Evolutionary conservation across 306 rosid species (phyloP).

Genomic region (Vigna mungo): DNA sequence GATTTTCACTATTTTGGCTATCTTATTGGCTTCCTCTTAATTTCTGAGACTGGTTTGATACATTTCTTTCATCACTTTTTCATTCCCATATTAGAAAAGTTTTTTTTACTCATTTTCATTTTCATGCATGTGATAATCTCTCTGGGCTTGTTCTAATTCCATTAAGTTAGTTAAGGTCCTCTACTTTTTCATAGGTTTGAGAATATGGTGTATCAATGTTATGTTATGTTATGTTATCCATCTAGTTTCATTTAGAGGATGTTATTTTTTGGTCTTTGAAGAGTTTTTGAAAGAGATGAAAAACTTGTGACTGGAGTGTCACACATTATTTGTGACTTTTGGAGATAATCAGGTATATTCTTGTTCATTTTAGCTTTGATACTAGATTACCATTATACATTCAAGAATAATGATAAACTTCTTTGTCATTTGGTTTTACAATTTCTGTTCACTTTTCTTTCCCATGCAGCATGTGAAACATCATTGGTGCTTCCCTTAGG

Average conservation of each 20-base stretch:
- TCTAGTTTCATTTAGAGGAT: constrained; percentile 31
- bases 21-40: constrained; percentile 58
- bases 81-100: neutral
- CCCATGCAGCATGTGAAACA: constrained; percentile 62
- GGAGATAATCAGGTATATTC: constrained; percentile 81
- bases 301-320: constrained; percentile 46
- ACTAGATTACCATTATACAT: too few relatives aligned
- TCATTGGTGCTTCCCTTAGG: constrained; percentile 87
- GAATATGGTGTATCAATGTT: neutral
- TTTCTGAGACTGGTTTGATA: constrained; percentile 48
- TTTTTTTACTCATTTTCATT: neutral
- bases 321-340: constrained; percentile 64
- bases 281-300: constrained; percentile 30
- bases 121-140: neutral
- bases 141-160: neutral
- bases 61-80: neutral
- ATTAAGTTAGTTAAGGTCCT: neutral
- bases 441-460: too few relatives aligned
- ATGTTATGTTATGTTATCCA: constrained; percentile 9
- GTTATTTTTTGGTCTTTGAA: neutral
- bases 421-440: too few relatives aligned
- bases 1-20: constrained; percentile 49
- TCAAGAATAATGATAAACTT: too few relatives aligned
- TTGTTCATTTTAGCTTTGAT: neutral
- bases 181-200: neutral